Evolutionary conservation across 2,329 filamentous ascomycete species (phyloP).

Genomic region (Diaporthe humulicola): DNA sequence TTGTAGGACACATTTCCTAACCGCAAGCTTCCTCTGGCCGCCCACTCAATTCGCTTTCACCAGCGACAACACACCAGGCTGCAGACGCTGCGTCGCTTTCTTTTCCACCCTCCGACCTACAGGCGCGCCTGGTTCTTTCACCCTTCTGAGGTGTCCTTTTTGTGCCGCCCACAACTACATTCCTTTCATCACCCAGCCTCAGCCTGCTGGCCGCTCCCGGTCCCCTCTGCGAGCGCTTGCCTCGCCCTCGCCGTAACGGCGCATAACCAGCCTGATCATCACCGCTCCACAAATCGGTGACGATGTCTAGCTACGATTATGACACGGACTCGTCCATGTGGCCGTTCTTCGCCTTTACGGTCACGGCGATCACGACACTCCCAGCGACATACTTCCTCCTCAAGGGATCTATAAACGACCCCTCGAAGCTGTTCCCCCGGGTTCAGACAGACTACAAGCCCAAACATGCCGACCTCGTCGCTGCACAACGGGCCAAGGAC

Average conservation of each 20-base stretch:
- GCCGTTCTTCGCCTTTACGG: conserved; percentile 96
- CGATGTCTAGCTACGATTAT: conserved; percentile 96
- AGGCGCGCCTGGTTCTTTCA: conserved; percentile 7
- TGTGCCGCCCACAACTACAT: conserved; percentile 6
- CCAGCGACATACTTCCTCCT: conserved; percentile 92
- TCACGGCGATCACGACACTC: conserved; percentile 87
- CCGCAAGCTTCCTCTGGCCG: conserved; percentile 5
- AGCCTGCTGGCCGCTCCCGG: conserved; percentile 18
- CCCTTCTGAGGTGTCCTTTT: neutral
- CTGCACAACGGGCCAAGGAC: conserved; percentile 85
- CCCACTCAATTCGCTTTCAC: neutral
- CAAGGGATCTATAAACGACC: conserved; percentile 76
- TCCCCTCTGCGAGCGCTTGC: conserved; percentile 8
- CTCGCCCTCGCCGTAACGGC: conserved; percentile 1
- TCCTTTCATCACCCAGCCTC: conserved; percentile 41
- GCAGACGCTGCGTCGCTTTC: conserved; percentile 16
- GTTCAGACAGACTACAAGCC: conserved; percentile 87
- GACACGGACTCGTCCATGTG: conserved; percentile 99
- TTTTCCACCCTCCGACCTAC: neutral
- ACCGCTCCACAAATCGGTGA: conserved; percentile 54
- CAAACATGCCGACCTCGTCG: conserved; percentile 86
- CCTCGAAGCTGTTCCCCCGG: conserved; percentile 84
- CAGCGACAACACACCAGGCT: conserved; percentile 21
- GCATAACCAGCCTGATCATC: conserved; percentile 12
- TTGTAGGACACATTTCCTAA: conserved; percentile 32